Evolutionary conservation across 2,329 filamentous ascomycete species (phyloP).

Genomic region (Calonectria pseudoturangicola): DNA sequence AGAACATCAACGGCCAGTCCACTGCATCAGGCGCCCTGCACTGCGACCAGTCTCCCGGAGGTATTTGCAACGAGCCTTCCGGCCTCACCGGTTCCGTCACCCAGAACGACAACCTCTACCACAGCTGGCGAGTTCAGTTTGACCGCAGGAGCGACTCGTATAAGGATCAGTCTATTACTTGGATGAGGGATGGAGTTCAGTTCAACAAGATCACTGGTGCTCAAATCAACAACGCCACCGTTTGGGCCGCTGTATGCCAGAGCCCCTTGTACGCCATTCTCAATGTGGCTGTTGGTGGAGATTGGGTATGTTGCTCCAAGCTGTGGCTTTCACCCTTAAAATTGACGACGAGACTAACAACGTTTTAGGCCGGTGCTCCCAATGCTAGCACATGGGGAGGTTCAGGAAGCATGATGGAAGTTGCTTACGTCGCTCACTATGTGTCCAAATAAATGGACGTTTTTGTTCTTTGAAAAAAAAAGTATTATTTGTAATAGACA

Average conservation of each 20-base stretch:
- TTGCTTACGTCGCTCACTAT: conserved; percentile 65
- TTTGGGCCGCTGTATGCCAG: conserved; percentile 71
- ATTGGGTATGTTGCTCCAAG: conserved; percentile 65
- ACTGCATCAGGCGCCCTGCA: conserved; percentile 71
- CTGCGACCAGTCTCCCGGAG: conserved; percentile 67
- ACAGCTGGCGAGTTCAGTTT: conserved; percentile 70
- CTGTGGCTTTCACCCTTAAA: not conserved
- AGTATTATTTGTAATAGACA: conserved; percentile 1
- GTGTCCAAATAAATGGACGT: conserved; percentile 13
- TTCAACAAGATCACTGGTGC: conserved; percentile 67
- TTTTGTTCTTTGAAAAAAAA: not conserved
- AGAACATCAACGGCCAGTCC: conserved; percentile 70
- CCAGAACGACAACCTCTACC: conserved; percentile 65
- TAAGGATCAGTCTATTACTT: conserved; percentile 69
- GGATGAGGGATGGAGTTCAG: conserved; percentile 67
- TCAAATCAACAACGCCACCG: conserved; percentile 64
- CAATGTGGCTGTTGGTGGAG: conserved; percentile 74
- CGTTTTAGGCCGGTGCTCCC: conserved; percentile 66
- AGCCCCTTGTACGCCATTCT: conserved; percentile 71
- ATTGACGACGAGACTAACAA: conserved; percentile 21
- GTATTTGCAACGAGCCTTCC: conserved; percentile 70
- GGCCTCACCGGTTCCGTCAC: conserved; percentile 62
- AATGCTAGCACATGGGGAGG: conserved; percentile 65
- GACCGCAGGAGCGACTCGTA: conserved; percentile 68
- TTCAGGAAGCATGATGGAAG: conserved; percentile 67